These are phyloP conservation scores for Candida nonsorbophila DNA, from an alignment of 805 yeast genomes.

Conservation along the genomic window DNA sequence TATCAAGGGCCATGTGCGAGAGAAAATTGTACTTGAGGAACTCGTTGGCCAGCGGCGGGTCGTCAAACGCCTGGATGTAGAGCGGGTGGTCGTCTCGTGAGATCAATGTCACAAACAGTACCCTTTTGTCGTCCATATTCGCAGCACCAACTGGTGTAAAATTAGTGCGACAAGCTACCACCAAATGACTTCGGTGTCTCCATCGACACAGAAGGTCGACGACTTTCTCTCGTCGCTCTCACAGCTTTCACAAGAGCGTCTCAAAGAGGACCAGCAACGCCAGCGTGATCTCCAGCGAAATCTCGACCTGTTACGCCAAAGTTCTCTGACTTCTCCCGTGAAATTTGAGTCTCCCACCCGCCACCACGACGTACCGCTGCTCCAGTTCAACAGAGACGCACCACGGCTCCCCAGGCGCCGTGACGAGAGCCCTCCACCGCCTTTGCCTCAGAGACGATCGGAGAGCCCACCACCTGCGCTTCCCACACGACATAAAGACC, in stretches of 20 bases:
- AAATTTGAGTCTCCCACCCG: not conserved
- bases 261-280: slow-evolving; percentile 29
- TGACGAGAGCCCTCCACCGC: slow-evolving; percentile 5
- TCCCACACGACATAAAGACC: no score
- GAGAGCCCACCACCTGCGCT: slow-evolving; percentile 2
- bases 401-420: slow-evolving; percentile 7
- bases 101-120: slow-evolving; percentile 54
- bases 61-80: slow-evolving; percentile 51
- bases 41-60: slow-evolving; percentile 28
- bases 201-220: slow-evolving; percentile 27
- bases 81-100: slow-evolving; percentile 56
- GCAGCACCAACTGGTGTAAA: not conserved
- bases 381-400: slow-evolving; percentile 5
- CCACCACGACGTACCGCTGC: slow-evolving; percentile 5
- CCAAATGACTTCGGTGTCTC: slow-evolving; percentile 7
- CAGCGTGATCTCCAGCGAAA: slow-evolving; percentile 27
- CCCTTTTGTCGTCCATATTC: slow-evolving; percentile 11
- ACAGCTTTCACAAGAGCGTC: slow-evolving; percentile 27
- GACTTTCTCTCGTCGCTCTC: slow-evolving; percentile 33
- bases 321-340: not conserved
- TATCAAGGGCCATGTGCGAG: slow-evolving; percentile 72
- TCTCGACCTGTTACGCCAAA: slow-evolving; percentile 15
- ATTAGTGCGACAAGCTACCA: no score
- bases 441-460: slow-evolving; percentile 7
- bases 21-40: slow-evolving; percentile 61